A percentile compares a stretch with the other conserved stretches of the same genome.
These are phyloP conservation scores for Mycena galericulata DNA, from an alignment of 768 basidiomycete genomes.

Conservation along the genomic window DNA sequence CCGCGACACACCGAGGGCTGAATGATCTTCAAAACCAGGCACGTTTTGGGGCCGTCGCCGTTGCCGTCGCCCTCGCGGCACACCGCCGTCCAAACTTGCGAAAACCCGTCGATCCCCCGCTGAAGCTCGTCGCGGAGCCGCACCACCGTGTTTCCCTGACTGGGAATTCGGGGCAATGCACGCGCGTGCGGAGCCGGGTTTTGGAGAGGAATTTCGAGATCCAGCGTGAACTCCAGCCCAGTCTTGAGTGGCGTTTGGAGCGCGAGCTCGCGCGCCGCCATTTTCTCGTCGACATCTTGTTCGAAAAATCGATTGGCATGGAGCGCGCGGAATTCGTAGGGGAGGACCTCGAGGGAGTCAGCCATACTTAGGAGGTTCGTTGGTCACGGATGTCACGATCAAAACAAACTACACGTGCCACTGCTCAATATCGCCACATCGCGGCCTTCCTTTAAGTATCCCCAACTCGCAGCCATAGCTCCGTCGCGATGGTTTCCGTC, in stretches of 20 bases:
- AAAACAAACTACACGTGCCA: too few species aligned
- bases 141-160: background rate
- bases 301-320: constrained; percentile 9
- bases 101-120: constrained; percentile 7
- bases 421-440: too few species aligned
- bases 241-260: constrained; percentile 3
- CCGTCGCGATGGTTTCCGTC: too few species aligned
- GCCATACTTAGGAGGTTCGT: too few species aligned
- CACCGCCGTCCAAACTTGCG: constrained; percentile 25
- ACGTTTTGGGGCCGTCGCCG: constrained; percentile 1
- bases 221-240: constrained; percentile 10
- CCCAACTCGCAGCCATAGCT: too few species aligned
- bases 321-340: constrained; percentile 1
- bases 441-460: too few species aligned
- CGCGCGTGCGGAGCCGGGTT: constrained; percentile 12
- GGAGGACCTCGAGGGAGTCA: too few species aligned
- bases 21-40: constrained; percentile 25
- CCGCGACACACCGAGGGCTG: constrained; percentile 21
- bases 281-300: constrained; percentile 8
- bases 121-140: constrained; percentile 11
- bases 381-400: too few species aligned
- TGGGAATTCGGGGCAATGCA: background rate
- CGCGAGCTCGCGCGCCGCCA: constrained; percentile 17
- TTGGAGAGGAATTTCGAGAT: constrained; percentile 14
- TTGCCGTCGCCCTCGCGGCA: too few species aligned